Conservation (phyloP, 1,139 yeast species). For the Lodderomyces jiufengensis region DNA sequence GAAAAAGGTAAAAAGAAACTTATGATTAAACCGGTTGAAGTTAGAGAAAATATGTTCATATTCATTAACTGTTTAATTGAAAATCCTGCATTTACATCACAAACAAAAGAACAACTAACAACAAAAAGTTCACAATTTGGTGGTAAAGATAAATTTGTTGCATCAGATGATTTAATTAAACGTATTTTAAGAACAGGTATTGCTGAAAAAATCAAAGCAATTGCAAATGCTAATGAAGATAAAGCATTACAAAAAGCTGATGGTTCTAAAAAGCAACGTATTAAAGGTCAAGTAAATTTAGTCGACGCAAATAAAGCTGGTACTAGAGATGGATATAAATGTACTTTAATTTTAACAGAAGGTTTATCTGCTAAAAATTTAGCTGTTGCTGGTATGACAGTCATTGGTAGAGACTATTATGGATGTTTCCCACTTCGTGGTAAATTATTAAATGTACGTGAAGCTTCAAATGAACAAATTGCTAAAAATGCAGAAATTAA, state of each 20-base stretch:
- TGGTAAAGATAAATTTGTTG: constrained; percentile 63
- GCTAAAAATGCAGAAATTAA: constrained; percentile 91
- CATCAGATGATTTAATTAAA: constrained; percentile 73
- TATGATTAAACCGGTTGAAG: constrained; percentile 82
- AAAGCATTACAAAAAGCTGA: constrained; percentile 88
- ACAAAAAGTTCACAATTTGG: constrained; percentile 89
- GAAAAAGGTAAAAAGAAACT: constrained; percentile 71
- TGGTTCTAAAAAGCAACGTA: constrained; percentile 78
- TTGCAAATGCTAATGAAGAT: constrained; percentile 84
- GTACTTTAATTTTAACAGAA: constrained; percentile 91
- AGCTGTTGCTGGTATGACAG: constrained; percentile 92
- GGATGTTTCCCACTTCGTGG: constrained; percentile 97
- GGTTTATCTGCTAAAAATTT: constrained; percentile 95
- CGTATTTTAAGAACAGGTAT: constrained; percentile 74
- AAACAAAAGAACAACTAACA: constrained; percentile 93
- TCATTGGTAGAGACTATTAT: constrained; percentile 91
- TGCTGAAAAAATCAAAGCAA: constrained; percentile 75
- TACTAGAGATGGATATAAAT: constrained; percentile 83
- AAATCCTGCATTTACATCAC: constrained; percentile 96
- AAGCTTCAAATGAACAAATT: constrained; percentile 92
- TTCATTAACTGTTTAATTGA: constrained; percentile 91
- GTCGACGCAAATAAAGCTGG: constrained; percentile 98
- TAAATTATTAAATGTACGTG: constrained; percentile 91
- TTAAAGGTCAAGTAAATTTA: constrained; percentile 84
- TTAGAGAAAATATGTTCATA: constrained; percentile 83